Evolutionary conservation across 1,284 basidiomycete genomes (phyloP).

Genomic region (Cryptococcus sp.): DNA sequence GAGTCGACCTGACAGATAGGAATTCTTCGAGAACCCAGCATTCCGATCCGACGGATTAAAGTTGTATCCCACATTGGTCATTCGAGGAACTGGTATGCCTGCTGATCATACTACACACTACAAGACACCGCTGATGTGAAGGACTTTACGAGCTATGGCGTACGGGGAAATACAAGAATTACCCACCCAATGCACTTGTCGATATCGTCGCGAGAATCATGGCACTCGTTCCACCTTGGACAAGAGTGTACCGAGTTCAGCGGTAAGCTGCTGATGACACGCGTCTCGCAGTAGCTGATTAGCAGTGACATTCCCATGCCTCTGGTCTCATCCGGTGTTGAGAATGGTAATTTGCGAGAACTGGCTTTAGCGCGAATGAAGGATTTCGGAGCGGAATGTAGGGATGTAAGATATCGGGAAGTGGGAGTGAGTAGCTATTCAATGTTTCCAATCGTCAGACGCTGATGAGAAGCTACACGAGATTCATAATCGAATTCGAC

Average conservation of each 20-base stretch:
- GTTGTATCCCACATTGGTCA: constrained; percentile 97
- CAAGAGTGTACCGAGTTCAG: constrained; percentile 95
- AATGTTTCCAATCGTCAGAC: too few relatives aligned
- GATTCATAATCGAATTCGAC: constrained; percentile 96
- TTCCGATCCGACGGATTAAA: constrained; percentile 97
- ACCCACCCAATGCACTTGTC: constrained; percentile 95
- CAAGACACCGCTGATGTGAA: constrained; percentile 3
- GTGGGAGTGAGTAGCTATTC: constrained; percentile 71
- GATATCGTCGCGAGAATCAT: constrained; percentile 95
- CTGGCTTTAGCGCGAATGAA: constrained; percentile 96
- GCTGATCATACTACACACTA: background rate
- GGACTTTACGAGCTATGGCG: constrained; percentile 96
- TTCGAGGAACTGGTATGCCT: constrained; percentile 71
- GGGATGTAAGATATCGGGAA: constrained; percentile 96
- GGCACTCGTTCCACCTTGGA: constrained; percentile 98
- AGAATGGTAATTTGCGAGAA: constrained; percentile 97
- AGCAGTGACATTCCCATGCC: constrained; percentile 89
- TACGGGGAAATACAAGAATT: constrained; percentile 96
- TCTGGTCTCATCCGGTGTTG: constrained; percentile 91
- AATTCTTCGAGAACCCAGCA: constrained; percentile 96
- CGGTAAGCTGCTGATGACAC: constrained; percentile 51
- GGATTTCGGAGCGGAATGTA: constrained; percentile 96
- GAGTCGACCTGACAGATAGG: constrained; percentile 29
- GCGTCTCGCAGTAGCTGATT: background rate
- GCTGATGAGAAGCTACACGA: constrained; percentile 72